A percentile compares a stretch with the other conserved stretches of the same genome.
These are phyloP conservation scores for Arachis hypogaea DNA, from an alignment of 306 rosid species.

Conservation along the genomic window DNA sequence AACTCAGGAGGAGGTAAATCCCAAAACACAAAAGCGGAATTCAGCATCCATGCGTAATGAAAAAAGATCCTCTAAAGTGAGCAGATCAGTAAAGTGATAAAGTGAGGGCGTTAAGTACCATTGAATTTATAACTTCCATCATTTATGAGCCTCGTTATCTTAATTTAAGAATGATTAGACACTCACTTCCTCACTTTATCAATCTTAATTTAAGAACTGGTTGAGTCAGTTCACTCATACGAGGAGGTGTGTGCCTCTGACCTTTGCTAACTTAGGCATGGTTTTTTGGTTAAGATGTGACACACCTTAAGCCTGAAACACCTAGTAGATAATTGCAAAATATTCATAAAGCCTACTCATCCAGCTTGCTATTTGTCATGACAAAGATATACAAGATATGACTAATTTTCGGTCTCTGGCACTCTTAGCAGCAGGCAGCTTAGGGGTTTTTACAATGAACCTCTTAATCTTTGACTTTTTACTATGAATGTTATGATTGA, in stretches of 20 bases:
- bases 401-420: neutral
- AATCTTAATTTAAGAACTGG: neutral
- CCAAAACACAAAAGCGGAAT: neutral
- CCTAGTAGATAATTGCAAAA: neutral
- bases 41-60: neutral
- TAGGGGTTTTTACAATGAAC: conserved; percentile 6
- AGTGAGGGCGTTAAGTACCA: no score
- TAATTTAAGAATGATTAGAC: no score
- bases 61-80: no score
- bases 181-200: no score
- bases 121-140: no score
- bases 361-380: conserved; percentile 2
- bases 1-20: no score
- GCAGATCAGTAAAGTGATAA: no score
- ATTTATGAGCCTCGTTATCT: no score
- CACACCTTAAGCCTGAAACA: neutral
- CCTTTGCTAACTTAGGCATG: neutral
- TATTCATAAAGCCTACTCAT: neutral
- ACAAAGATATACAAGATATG: neutral
- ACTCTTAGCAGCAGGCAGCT: conserved; percentile 14
- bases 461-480: neutral
- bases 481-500: conserved; percentile 1
- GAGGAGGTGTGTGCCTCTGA: neutral
- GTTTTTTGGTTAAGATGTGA: neutral
- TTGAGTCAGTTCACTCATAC: neutral